Percentiles rank a stretch among this genome's conserved stretches.
These are phyloP conservation scores for Monosporascus sp. DNA, from an alignment of 2,329 filamentous ascomycete species.

Conservation along the genomic window DNA sequence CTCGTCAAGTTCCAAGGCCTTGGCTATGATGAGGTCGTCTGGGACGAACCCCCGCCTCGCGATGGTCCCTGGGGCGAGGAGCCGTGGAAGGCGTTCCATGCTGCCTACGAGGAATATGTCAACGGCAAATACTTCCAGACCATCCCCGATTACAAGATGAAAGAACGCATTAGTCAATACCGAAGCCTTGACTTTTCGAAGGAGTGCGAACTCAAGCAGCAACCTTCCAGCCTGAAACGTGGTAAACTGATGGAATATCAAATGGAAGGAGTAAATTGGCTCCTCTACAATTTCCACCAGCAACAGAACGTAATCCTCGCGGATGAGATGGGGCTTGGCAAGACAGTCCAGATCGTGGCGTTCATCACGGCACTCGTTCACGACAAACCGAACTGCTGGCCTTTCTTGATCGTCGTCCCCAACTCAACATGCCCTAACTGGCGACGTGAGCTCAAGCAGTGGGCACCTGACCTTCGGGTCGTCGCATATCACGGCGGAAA, in stretches of 20 bases:
- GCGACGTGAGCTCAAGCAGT: constrained; percentile 92
- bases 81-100: constrained; percentile 72
- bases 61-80: constrained; percentile 43
- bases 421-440: constrained; percentile 97
- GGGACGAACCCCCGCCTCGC: constrained; percentile 72
- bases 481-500: constrained; percentile 87
- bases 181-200: constrained; percentile 59
- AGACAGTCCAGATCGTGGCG: constrained; percentile 89
- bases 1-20: constrained; percentile 91
- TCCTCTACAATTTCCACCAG: constrained; percentile 82
- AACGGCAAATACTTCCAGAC: constrained; percentile 64
- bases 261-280: constrained; percentile 88
- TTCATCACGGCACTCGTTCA: constrained; percentile 70
- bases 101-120: constrained; percentile 83
- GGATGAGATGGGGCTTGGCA: constrained; percentile 97
- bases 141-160: constrained; percentile 54
- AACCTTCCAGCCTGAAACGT: constrained; percentile 68
- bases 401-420: constrained; percentile 87
- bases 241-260: constrained; percentile 93
- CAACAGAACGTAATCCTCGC: constrained; percentile 84
- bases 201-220: constrained; percentile 61
- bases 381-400: constrained; percentile 69
- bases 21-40: constrained; percentile 83
- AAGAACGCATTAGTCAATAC: constrained; percentile 61
- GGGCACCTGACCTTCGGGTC: constrained; percentile 79